These are phyloP conservation scores for Rhizopus arrhizus DNA, from an alignment of 371 early-diverging fungal genomes.

Conservation along the genomic window DNA sequence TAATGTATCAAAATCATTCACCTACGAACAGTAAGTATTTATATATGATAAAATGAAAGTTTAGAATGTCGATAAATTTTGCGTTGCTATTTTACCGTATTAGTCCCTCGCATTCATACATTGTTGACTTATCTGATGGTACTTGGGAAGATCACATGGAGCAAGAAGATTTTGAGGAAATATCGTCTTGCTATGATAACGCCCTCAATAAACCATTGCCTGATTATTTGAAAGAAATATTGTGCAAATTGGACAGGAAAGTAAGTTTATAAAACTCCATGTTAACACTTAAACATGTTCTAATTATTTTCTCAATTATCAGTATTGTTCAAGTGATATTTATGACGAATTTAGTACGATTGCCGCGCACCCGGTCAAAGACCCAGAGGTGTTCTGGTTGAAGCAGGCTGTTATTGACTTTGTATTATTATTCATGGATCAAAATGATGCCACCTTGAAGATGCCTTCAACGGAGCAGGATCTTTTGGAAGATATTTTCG, in stretches of 20 bases:
- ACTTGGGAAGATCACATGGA: conserved; percentile 7
- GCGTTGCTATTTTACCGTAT: conserved; percentile 8
- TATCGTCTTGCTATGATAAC: background rate
- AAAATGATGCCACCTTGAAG: conserved; percentile 9
- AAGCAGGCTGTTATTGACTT: conserved; percentile 13
- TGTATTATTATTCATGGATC: conserved; percentile 12
- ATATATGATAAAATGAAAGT: conserved; percentile 11
- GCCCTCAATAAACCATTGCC: conserved; percentile 12
- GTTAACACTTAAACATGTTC: conserved; percentile 6
- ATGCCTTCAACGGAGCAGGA: conserved; percentile 13
- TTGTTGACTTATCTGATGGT: conserved; percentile 5
- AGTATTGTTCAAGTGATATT: conserved; percentile 7
- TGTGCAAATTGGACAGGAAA: conserved; percentile 10
- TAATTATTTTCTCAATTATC: conserved; percentile 15
- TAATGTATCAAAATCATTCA: conserved; percentile 7
- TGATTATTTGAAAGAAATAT: conserved; percentile 7
- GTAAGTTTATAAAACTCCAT: conserved; percentile 6
- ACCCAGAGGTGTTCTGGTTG: conserved; percentile 13
- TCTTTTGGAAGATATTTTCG: conserved; percentile 13
- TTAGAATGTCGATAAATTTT: conserved; percentile 13
- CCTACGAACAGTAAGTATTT: conserved; percentile 15
- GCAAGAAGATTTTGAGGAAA: conserved; percentile 10
- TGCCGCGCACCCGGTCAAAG: conserved; percentile 7
- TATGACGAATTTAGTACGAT: conserved; percentile 5
- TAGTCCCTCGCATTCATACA: conserved; percentile 15